These are phyloP conservation scores for Warburgia ugandensis DNA, from an alignment of 164 flowering plant genomes.

Conservation along the genomic window DNA sequence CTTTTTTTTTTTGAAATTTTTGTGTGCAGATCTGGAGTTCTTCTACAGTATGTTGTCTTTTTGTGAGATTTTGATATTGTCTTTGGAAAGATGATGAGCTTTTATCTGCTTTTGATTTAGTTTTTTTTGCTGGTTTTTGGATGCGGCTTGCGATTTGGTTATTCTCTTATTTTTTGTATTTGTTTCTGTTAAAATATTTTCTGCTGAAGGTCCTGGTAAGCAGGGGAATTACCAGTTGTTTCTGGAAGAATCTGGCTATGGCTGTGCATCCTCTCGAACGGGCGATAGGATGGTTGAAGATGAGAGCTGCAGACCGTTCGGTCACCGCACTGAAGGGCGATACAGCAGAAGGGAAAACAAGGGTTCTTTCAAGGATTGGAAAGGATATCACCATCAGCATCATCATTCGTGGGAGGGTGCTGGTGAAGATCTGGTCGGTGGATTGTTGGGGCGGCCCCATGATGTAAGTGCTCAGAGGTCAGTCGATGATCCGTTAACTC, in stretches of 20 bases:
- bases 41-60: too few relatives aligned
- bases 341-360: slow-evolving; percentile 42
- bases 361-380: slow-evolving; percentile 58
- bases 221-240: slow-evolving; percentile 69
- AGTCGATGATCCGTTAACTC: slow-evolving; percentile 34
- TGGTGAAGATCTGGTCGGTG: too few relatives aligned
- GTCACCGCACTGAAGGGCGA: slow-evolving; percentile 41
- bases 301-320: slow-evolving; percentile 34
- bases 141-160: not conserved
- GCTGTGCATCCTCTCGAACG: slow-evolving; percentile 40
- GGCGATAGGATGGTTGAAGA: slow-evolving; percentile 53
- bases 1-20: too few relatives aligned
- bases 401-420: slow-evolving; percentile 40
- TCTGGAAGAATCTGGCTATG: slow-evolving; percentile 51
- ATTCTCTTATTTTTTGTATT: slow-evolving; percentile 4
- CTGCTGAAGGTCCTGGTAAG: slow-evolving; percentile 77
- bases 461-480: slow-evolving; percentile 45
- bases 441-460: slow-evolving; percentile 1
- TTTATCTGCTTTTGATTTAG: not conserved
- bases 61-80: too few relatives aligned
- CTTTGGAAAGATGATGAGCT: too few relatives aligned
- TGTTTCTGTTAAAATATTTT: slow-evolving; percentile 21
- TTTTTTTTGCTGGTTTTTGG: too few relatives aligned
- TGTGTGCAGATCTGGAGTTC: too few relatives aligned
- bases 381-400: slow-evolving; percentile 17